Evolutionary conservation across 2,329 filamentous ascomycete genomes (phyloP), one percentile per base, ranked within the genome.

Genomic region (Diplodia intermedia): DNA sequence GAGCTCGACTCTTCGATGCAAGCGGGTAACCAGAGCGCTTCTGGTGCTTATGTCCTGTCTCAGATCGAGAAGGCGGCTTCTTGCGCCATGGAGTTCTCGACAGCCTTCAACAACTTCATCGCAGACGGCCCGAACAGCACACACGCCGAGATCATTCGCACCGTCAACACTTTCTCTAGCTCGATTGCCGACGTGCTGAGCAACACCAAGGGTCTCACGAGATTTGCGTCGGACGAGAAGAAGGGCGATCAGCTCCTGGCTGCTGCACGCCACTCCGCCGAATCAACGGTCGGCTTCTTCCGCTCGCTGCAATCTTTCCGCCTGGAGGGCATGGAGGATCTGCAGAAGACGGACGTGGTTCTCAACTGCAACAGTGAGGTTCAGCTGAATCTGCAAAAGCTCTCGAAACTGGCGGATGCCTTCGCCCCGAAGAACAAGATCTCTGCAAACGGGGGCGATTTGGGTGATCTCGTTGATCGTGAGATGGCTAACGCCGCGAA

Each of bases 1-100:
- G 95, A 99, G 79, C 85, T 99, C 53, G 95, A 99, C 80, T 98
- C 95, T 23, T 91, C 91, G 23, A 98, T 98, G 93, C 94, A 98
- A 79, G 95, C 94, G 50, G 95, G 95, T 79, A 99, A 99, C 82
- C 95, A 98, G 82, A 99, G 96, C 75, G 95, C 95, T 0, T 97
- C 94, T 50, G 93, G 95, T 15, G 88, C 94, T 1, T 98, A 96
- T 77, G 94, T 99, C 14, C 85, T 99, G 62, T 98, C 94, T 1
- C 94, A 98, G 79, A 94, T 98, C 69, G 95, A 99, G 78, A 99
- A 98, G 83, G 94, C 95, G 0, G 95, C 94, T 8, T 89, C 93
- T 11, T 97, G 90, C 71, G 93, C 95, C 14, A 98, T 96, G 80
- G 95, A 99, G 78, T 99, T 99, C 80, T 95, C 94, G 1, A 98